Conservation (phyloP, 2,329 filamentous ascomycete genomes). For the Chrysoporthe cubensis region DNA sequence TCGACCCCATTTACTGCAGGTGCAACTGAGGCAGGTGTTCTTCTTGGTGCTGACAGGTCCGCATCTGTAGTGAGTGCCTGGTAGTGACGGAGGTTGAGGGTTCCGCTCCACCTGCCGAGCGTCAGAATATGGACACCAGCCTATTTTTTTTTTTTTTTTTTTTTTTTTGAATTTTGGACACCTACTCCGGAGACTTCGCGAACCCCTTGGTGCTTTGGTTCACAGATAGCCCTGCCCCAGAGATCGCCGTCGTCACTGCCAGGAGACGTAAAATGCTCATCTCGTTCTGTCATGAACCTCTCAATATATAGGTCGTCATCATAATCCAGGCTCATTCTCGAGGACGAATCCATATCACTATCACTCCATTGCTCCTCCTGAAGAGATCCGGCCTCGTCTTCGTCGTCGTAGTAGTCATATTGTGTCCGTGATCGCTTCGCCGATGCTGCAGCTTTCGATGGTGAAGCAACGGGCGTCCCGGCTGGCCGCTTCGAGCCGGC, state of each 20-base stretch:
- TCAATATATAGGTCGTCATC: conserved; percentile 4
- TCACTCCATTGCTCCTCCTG: conserved; percentile 16
- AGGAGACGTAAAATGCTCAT: not conserved
- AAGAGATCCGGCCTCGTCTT: conserved; percentile 9
- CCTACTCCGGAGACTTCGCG: not conserved
- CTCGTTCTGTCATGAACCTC: not conserved
- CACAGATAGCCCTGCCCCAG: not conserved
- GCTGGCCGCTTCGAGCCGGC: conserved; percentile 23
- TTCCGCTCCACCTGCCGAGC: not conserved
- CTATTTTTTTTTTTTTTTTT: too few relatives aligned
- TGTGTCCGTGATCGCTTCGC: conserved; percentile 23
- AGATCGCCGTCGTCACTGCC: conserved; percentile 5
- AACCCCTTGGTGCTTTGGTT: not conserved
- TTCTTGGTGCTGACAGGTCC: not conserved
- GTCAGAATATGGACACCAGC: not conserved
- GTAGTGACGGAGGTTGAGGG: not conserved
- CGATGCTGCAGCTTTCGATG: conserved; percentile 21
- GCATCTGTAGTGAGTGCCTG: not conserved
- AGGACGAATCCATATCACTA: conserved; percentile 12
- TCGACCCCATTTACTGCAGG: conserved; percentile 17
- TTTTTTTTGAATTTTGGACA: not conserved
- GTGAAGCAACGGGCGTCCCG: conserved; percentile 23
- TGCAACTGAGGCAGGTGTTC: conserved; percentile 3
- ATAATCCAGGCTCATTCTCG: conserved; percentile 18
- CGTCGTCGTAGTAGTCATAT: conserved; percentile 27